phyloP scores from a whole-genome alignment of 805 yeast genomes.

The Starmerella apicola region DNA sequence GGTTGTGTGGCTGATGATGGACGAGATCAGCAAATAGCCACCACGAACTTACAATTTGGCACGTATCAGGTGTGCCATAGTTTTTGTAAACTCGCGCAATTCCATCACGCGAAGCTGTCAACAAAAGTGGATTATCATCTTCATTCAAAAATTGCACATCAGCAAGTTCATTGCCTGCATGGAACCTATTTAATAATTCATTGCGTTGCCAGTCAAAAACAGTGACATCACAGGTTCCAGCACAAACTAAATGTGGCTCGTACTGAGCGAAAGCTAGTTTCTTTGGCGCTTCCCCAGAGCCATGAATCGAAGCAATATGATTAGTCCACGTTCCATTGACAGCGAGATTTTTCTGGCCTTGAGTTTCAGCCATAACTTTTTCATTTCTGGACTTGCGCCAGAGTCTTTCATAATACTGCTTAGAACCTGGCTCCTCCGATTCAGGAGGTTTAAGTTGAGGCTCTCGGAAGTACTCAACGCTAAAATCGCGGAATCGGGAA shows the following conservation, averaged over 20 bases:
- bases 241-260: constrained; percentile 66
- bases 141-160: constrained; percentile 80
- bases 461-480: constrained; percentile 84
- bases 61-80: constrained; percentile 44
- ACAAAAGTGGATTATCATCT: constrained; percentile 73
- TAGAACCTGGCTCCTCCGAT: constrained; percentile 83
- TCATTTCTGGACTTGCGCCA: constrained; percentile 93
- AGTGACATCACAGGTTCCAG: constrained; percentile 68
- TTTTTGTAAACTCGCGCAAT: constrained; percentile 76
- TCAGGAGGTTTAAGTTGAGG: constrained; percentile 85
- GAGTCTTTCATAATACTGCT: constrained; percentile 62
- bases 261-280: constrained; percentile 75
- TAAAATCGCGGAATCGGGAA: constrained; percentile 31
- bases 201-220: constrained; percentile 77
- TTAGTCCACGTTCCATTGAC: constrained; percentile 78
- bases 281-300: constrained; percentile 11
- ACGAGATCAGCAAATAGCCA: constrained; percentile 54
- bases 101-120: constrained; percentile 90
- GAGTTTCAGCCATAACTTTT: constrained; percentile 72
- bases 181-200: constrained; percentile 46
- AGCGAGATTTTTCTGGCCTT: constrained; percentile 74
- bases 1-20: constrained; percentile 14
- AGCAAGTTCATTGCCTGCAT: constrained; percentile 79
- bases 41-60: constrained; percentile 75
- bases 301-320: constrained; percentile 52